These are phyloP conservation scores for Ascochyta rabiei DNA, from an alignment of 2,329 filamentous ascomycete species.

Conservation along the genomic window DNA sequence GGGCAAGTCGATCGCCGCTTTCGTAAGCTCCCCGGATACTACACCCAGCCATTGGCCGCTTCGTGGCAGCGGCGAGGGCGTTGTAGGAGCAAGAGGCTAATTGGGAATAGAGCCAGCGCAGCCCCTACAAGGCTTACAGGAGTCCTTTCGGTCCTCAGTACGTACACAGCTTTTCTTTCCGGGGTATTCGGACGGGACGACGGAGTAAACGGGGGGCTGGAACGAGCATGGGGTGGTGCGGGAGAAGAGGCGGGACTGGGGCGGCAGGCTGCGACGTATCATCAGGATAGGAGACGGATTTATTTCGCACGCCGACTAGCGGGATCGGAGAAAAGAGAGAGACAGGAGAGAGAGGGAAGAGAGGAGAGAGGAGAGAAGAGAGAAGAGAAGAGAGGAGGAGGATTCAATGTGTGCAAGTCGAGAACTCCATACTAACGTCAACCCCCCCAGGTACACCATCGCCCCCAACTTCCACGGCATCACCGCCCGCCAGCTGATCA, in stretches of 20 bases:
- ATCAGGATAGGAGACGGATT: background rate
- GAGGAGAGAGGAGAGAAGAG: background rate
- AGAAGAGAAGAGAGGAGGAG: background rate
- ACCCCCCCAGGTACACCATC: slow-evolving; percentile 57
- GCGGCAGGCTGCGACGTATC: background rate
- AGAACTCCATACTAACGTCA: slow-evolving; percentile 21
- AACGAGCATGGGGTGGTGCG: background rate
- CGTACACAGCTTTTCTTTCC: slow-evolving; percentile 31
- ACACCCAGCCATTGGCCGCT: slow-evolving; percentile 19
- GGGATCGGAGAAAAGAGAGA: background rate
- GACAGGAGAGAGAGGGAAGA: background rate
- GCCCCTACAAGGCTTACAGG: slow-evolving; percentile 57
- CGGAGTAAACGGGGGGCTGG: background rate
- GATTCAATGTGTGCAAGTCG: background rate
- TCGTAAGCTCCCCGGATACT: slow-evolving; percentile 28
- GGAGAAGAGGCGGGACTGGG: slow-evolving; percentile 1
- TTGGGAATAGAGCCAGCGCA: slow-evolving; percentile 37
- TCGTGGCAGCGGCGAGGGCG: background rate
- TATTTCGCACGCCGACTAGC: background rate
- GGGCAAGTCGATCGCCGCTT: slow-evolving; percentile 37
- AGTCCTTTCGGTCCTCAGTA: slow-evolving; percentile 66
- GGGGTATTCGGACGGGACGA: background rate
- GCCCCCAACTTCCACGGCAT: slow-evolving; percentile 58
- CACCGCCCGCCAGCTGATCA: slow-evolving; percentile 48
- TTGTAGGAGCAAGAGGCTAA: slow-evolving; percentile 22